Evolutionary conservation across 495 filamentous ascomycete species (phyloP).

Genomic region (Chaetomium fimeti): DNA sequence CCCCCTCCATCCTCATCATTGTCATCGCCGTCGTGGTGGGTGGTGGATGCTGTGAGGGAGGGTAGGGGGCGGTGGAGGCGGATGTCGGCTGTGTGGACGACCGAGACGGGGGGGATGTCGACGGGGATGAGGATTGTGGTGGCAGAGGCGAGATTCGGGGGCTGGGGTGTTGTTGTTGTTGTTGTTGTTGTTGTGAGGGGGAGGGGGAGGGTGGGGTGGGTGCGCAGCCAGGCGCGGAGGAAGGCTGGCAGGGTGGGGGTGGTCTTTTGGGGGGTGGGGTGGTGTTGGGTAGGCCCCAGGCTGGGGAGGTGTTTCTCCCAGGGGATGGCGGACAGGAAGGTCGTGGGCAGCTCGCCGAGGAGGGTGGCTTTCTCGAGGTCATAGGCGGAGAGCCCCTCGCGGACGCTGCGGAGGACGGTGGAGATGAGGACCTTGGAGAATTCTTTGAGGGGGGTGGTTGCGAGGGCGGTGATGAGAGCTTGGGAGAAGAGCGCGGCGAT

Average conservation of each 20-base stretch:
- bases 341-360: constrained; percentile 49
- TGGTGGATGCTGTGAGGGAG: constrained; percentile 23
- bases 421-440: constrained; percentile 51
- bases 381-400: constrained; percentile 50
- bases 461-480: constrained; percentile 41
- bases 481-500: constrained; percentile 48
- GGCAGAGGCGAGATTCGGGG: not conserved
- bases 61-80: constrained; percentile 47
- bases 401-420: constrained; percentile 53
- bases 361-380: constrained; percentile 61
- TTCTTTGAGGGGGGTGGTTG: constrained; percentile 41
- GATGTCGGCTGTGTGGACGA: constrained; percentile 82
- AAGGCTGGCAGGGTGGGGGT: constrained; percentile 35
- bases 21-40: not conserved
- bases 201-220: constrained; percentile 39
- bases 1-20: constrained; percentile 28
- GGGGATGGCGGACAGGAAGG: constrained; percentile 36
- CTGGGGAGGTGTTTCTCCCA: constrained; percentile 49
- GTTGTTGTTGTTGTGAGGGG: constrained; percentile 13
- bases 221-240: constrained; percentile 41
- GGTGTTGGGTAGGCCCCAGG: constrained; percentile 34
- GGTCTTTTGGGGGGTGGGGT: constrained; percentile 27
- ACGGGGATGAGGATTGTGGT: constrained; percentile 68
- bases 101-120: constrained; percentile 78
- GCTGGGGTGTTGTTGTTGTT: constrained; percentile 12